Evolutionary conservation across 768 basidiomycete genomes (phyloP).

Genomic region (Termitomyces sp.): DNA sequence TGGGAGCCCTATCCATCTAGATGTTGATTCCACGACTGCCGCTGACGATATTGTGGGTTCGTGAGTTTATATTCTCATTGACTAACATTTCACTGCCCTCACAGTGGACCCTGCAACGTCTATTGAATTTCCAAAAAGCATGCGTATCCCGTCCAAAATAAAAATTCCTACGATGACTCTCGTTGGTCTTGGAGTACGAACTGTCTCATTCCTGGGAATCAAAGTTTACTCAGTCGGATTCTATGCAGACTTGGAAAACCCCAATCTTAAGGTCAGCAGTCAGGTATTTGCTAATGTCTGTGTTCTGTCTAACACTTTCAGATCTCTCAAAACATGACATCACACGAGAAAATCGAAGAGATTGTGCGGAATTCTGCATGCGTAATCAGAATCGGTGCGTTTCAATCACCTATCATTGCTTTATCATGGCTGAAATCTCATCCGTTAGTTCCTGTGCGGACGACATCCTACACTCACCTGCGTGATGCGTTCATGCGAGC

Average conservation of each 20-base stretch:
- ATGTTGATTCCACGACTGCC: neutral
- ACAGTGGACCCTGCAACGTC: constrained; percentile 72
- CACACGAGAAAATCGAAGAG: constrained; percentile 67
- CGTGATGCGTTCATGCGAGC: constrained; percentile 82
- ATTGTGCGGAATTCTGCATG: constrained; percentile 67
- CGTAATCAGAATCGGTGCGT: constrained; percentile 65
- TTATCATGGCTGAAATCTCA: neutral
- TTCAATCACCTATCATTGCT: neutral
- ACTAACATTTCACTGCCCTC: neutral
- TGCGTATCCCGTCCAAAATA: constrained; percentile 60
- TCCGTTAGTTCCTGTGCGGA: constrained; percentile 67
- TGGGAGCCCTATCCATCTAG: constrained; percentile 11
- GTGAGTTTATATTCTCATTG: neutral
- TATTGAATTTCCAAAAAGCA: constrained; percentile 64
- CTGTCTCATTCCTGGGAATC: constrained; percentile 83
- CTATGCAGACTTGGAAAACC: constrained; percentile 77
- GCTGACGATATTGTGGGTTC: constrained; percentile 7
- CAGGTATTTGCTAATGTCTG: neutral
- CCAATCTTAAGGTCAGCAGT: constrained; percentile 48
- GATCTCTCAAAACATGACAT: constrained; percentile 50
- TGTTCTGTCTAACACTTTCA: constrained; percentile 19
- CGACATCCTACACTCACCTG: constrained; percentile 73
- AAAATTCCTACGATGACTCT: constrained; percentile 61
- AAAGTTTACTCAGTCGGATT: constrained; percentile 90
- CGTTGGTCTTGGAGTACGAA: constrained; percentile 81